These are phyloP conservation scores for Aethionema arabicum DNA, from an alignment of 345 rosid species.

Conservation along the genomic window DNA sequence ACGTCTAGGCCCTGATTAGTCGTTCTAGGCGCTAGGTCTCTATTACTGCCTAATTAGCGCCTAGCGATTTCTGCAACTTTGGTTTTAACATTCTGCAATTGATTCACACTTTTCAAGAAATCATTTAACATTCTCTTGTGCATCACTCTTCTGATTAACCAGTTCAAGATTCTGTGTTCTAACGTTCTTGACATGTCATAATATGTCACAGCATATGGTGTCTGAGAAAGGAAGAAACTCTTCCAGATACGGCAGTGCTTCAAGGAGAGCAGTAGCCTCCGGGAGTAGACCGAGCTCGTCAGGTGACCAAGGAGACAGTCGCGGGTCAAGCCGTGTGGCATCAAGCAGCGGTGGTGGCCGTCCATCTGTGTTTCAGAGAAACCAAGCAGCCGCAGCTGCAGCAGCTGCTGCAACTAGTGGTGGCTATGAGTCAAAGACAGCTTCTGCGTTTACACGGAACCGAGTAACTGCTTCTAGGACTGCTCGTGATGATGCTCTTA, in stretches of 20 bases:
- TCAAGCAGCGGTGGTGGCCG: conserved; percentile 59
- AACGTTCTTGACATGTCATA: conserved; percentile 3
- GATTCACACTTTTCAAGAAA: neutral
- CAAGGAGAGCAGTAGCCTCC: conserved; percentile 64
- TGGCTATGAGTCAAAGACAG: conserved; percentile 54
- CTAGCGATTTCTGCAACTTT: no score
- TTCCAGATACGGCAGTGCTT: conserved; percentile 72
- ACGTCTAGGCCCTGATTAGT: no score
- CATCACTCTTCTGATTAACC: neutral
- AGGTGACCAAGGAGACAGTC: conserved; percentile 60
- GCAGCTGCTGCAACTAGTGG: conserved; percentile 33
- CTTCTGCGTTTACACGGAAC: conserved; percentile 49
- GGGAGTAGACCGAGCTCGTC: conserved; percentile 73
- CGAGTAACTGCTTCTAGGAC: conserved; percentile 49
- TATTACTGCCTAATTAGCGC: no score
- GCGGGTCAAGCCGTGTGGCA: conserved; percentile 51
- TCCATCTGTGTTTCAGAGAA: conserved; percentile 59
- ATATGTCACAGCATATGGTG: conserved; percentile 51
- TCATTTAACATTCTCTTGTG: neutral
- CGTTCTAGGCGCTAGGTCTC: no score
- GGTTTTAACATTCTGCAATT: no score
- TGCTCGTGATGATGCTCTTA: conserved; percentile 54
- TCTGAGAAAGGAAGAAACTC: conserved; percentile 51
- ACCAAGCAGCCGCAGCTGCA: conserved; percentile 31
- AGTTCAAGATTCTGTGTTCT: neutral